Percentiles rank a stretch among this genome's conserved stretches.
These are phyloP conservation scores for Leccinum variicolor DNA, from an alignment of 768 basidiomycete genomes.

Conservation along the genomic window DNA sequence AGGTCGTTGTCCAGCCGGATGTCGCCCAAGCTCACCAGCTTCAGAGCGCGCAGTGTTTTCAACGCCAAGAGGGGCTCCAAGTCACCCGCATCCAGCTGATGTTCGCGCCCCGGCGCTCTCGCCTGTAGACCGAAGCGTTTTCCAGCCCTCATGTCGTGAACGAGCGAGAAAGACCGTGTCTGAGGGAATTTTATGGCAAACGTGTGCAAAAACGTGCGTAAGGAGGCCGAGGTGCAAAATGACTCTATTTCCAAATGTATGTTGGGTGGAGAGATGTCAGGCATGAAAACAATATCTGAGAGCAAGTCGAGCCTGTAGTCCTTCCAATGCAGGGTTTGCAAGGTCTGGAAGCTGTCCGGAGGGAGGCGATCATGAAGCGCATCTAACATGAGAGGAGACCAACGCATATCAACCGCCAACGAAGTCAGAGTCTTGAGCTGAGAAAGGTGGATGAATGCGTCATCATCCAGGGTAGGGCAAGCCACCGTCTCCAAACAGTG, in stretches of 20 bases:
- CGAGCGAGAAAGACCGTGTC: slow-evolving; percentile 18
- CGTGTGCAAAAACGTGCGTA: slow-evolving; percentile 12
- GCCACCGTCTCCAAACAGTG: slow-evolving; percentile 11
- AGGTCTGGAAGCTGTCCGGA: slow-evolving; percentile 9
- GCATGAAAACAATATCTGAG: slow-evolving; percentile 19
- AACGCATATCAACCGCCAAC: slow-evolving; percentile 22
- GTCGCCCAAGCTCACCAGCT: slow-evolving; percentile 14
- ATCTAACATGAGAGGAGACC: slow-evolving; percentile 16
- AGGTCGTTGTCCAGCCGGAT: slow-evolving; percentile 15
- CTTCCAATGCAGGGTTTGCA: slow-evolving; percentile 21
- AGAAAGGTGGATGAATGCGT: slow-evolving; percentile 23
- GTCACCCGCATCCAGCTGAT: slow-evolving; percentile 8
- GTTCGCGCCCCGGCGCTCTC: slow-evolving; percentile 15
- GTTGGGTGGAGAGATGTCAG: slow-evolving; percentile 6
- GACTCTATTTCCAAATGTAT: slow-evolving; percentile 21
- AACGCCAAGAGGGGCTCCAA: slow-evolving; percentile 16
- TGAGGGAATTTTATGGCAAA: slow-evolving; percentile 11
- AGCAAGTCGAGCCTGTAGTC: slow-evolving; percentile 17
- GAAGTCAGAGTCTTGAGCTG: slow-evolving; percentile 17
- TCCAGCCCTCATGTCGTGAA: slow-evolving; percentile 16
- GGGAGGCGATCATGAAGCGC: slow-evolving; percentile 9
- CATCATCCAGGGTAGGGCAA: slow-evolving; percentile 20
- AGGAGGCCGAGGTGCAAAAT: slow-evolving; percentile 16
- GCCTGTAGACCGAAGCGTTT: slow-evolving; percentile 20
- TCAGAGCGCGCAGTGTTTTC: slow-evolving; percentile 10